A percentile compares a stretch with the other conserved stretches of the same genome.
These are phyloP conservation scores for Aaosphaeria pasadenensis DNA, from an alignment of 2,329 filamentous ascomycete genomes.

Conservation along the genomic window DNA sequence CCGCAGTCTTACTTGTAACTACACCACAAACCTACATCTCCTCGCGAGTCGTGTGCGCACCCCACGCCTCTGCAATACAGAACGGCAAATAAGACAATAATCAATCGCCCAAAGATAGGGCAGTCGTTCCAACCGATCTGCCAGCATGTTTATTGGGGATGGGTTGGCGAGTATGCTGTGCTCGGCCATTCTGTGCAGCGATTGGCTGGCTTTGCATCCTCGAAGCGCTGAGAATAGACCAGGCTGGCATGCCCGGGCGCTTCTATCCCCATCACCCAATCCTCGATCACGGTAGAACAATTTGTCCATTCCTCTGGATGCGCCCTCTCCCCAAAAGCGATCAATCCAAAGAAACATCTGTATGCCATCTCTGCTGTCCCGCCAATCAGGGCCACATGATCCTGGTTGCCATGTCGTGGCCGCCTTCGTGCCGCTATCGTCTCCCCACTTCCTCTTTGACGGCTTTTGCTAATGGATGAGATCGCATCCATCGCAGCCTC, in stretches of 20 bases:
- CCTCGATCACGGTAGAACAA: slow-evolving; percentile 9
- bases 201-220: slow-evolving; percentile 23
- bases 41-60: no score
- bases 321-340: slow-evolving; percentile 20
- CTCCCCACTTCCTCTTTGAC: slow-evolving; percentile 18
- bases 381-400: slow-evolving; percentile 25
- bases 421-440: slow-evolving; percentile 31
- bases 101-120: no score
- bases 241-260: slow-evolving; percentile 18
- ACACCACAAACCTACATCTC: no score
- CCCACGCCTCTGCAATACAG: no score
- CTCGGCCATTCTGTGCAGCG: slow-evolving; percentile 7
- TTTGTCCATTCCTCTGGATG: slow-evolving; percentile 5
- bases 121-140: no score
- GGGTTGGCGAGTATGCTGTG: slow-evolving; percentile 24
- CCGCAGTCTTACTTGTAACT: no score
- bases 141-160: no score
- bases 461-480: slow-evolving; percentile 25
- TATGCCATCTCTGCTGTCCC: slow-evolving; percentile 4
- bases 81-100: no score
- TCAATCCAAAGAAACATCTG: slow-evolving; percentile 8
- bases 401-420: slow-evolving; percentile 32
- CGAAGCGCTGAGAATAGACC: slow-evolving; percentile 27
- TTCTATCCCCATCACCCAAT: slow-evolving; percentile 30
- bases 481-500: slow-evolving; percentile 25